These are phyloP conservation scores for Carex kokanica DNA, from an alignment of 176 grass and related monocot species.

Conservation along the genomic window DNA sequence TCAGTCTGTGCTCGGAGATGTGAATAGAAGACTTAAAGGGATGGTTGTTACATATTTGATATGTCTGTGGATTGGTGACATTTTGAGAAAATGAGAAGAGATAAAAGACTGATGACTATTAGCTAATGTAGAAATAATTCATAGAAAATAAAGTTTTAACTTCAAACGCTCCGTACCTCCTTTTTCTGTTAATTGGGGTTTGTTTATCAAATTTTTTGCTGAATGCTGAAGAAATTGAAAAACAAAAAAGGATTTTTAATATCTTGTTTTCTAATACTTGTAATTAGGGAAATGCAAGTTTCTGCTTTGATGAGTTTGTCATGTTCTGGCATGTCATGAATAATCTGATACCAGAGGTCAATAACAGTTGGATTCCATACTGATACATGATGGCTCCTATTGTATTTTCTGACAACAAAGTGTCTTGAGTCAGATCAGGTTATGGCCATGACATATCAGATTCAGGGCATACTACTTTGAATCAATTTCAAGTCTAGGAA, in stretches of 20 bases:
- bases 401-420: background rate
- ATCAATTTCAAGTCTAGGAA: background rate
- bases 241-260: background rate
- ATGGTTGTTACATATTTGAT: background rate
- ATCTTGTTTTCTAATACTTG: background rate
- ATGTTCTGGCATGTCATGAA: background rate
- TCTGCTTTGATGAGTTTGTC: background rate
- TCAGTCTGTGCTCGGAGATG: background rate
- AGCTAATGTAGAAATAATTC: background rate
- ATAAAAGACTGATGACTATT: background rate
- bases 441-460: slow-evolving; percentile 1
- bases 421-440: background rate
- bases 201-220: background rate
- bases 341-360: background rate
- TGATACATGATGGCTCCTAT: background rate
- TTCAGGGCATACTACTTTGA: background rate
- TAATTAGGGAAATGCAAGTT: background rate
- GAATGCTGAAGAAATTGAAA: background rate
- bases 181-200: background rate
- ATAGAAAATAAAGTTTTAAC: background rate
- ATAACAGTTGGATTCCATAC: background rate
- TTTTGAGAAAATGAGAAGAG: background rate
- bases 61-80: background rate
- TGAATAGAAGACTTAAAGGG: background rate
- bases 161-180: background rate